Evolutionary conservation across 2,329 filamentous ascomycete species (phyloP), one percentile per base, ranked within the genome.

Genomic region (Aspergillus uvarum): DNA sequence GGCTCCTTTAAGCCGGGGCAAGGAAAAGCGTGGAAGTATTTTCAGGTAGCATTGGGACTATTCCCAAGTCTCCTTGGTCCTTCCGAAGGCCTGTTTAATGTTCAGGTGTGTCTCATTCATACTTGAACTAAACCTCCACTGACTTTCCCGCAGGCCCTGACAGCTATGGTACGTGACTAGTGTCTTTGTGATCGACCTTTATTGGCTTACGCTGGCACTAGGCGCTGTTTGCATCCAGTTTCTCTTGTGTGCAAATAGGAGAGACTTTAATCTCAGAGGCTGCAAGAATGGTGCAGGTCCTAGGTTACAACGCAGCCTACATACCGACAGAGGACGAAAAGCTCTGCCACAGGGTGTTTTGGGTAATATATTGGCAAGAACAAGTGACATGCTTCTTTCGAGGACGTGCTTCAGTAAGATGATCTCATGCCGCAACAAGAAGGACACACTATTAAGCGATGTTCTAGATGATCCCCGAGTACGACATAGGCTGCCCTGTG

Each of bases 361-460:
- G 77, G 77, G 73, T 76, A 0, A 67, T 79, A 16, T 79, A 79
- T 54, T 65, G 66, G 10, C 47, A 79, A 19, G 78, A 80, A 51
- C 79, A 79, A 52, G 67, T 68, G 7, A 60, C 62, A 0, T 71
- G 65, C 31, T 77, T 79, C 53, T 67, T 69, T 32, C 63, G 62
- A 6, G 66, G 71, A 4, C 68, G 64, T 22, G 68, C 63, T 51
- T 78, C 77, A 12, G 73, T 77, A 52, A 62, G 72, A 67, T 11
- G 11, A 29, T 31, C 22, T 29, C 3, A 3, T 31, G 5, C 7
- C 10, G n/a, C 24, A 31, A 32, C 35, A 51, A 52, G 1, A 42
- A n/a, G 16, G 22, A 53, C 11, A 42, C n/a, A 47, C 6, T 21
- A 24, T 38, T 60, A 35, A 44, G 42, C 47, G 32, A 32, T 11